Evolutionary conservation across 1,284 basidiomycete species (phyloP), one percentile per base, ranked within the genome.

Genomic region (Anthracocystis setariae): DNA sequence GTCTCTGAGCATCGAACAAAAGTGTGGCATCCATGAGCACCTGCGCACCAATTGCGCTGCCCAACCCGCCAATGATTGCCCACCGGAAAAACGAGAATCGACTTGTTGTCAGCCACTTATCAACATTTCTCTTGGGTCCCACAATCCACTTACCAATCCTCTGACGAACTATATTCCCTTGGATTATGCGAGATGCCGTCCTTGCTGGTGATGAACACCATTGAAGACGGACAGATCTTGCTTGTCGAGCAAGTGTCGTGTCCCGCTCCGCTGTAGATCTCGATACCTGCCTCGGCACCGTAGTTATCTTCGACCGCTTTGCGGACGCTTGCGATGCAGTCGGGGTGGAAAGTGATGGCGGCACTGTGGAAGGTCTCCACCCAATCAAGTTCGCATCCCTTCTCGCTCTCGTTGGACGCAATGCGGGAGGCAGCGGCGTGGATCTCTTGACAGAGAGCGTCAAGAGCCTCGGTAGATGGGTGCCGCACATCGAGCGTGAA

Each of bases 241-340:
- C 61, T 65, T 1, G 69, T 72, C 32, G 61, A 72, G 18, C 69
- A 72, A 5, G 69, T 65, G n/a, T 72, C 69, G 56, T 72, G 69
- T 3, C 69, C 69, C 5, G 69, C 69, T n/a, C 69, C 69, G 33
- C 61, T 65, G 52, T 63, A 64, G 27, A 72, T 55, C 33, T 72
- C 69, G 18, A 56, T 10, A 8, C 55, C 45, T 4, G 58, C 54
- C 5, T 67, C 55, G n/a, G 37, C 35, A 17, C 64, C 62, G 37
- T 46, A 61, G 46, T 65, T 64, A 25, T 37, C 49, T 46, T 67
- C 55, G 39, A 50, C 61, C 0, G 69, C 69, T 39, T 56, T 54
- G 27, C 64, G 54, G 23, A 72, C 60, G 53, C 52, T 53, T 8
- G 18, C 25, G 39, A 72, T 65, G 64, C 61, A 64, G 47, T 67